phyloP scores from a whole-genome alignment of 1,284 basidiomycete genomes.

The Fistulina hepatica region DNA sequence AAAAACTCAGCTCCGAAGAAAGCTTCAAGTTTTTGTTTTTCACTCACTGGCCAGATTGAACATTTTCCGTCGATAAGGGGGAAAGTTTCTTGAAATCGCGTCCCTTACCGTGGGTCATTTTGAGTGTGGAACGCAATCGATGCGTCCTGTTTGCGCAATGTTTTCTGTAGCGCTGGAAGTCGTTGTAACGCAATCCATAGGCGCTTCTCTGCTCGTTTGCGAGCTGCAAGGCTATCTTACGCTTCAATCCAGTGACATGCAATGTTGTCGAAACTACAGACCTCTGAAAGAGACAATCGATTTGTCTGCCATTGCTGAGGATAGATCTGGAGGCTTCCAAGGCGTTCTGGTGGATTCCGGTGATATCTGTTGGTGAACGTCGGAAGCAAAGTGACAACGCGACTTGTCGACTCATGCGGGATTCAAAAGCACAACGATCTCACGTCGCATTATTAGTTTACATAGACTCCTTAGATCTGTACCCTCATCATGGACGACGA shows the following conservation, averaged over 20 bases:
- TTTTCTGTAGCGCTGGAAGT: conserved; percentile 80
- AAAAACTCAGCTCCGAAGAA: conserved; percentile 11
- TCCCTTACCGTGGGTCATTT: conserved; percentile 82
- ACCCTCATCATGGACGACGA: conserved; percentile 36
- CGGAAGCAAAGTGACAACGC: not conserved
- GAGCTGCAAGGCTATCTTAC: conserved; percentile 56
- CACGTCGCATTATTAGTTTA: not conserved
- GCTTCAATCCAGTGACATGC: conserved; percentile 3
- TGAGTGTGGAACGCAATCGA: conserved; percentile 73
- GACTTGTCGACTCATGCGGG: not conserved
- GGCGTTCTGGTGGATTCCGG: conserved; percentile 9
- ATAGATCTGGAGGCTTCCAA: conserved; percentile 15
- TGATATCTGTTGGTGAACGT: not conserved
- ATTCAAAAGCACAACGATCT: not conserved
- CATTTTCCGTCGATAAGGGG: conserved; percentile 46
- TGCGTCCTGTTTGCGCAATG: conserved; percentile 89
- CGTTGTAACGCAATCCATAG: conserved; percentile 85
- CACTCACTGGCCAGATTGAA: conserved; percentile 75
- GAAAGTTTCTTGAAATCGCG: conserved; percentile 81
- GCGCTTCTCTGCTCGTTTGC: conserved; percentile 84
- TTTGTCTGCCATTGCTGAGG: conserved; percentile 23
- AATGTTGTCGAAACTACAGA: conserved; percentile 11
- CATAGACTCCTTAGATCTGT: not conserved
- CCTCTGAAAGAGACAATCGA: conserved; percentile 28
- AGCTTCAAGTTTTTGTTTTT: conserved; percentile 1